Evolutionary conservation across 23 red algal genomes (phyloP).

Genomic region (Porphyridium purpureum): DNA sequence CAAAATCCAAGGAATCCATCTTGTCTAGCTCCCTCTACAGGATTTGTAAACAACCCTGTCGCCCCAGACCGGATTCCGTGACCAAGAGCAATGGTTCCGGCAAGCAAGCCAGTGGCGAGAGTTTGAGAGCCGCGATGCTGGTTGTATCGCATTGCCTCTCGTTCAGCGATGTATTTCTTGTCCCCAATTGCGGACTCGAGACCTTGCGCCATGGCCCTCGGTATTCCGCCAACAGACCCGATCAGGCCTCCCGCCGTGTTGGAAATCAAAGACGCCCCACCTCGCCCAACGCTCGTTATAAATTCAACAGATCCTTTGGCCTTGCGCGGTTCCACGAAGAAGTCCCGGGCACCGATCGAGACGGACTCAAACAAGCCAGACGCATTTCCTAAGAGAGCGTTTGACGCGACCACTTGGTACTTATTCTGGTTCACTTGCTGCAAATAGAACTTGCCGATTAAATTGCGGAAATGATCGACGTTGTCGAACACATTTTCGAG

Average conservation of each 20-base stretch:
- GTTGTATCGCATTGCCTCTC: slow-evolving; percentile 23
- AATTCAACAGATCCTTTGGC: slow-evolving; percentile 69
- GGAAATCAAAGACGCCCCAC: slow-evolving; percentile 39
- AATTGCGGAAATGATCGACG: slow-evolving; percentile 37
- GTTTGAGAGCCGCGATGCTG: slow-evolving; percentile 22
- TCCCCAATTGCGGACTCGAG: slow-evolving; percentile 63
- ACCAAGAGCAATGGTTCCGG: slow-evolving; percentile 33
- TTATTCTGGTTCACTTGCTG: slow-evolving; percentile 44
- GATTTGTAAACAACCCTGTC: slow-evolving; percentile 67
- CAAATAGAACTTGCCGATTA: slow-evolving; percentile 63
- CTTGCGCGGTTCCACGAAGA: slow-evolving; percentile 54
- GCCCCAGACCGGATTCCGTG: slow-evolving; percentile 78
- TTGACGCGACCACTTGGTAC: slow-evolving; percentile 71
- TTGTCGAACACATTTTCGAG: slow-evolving; percentile 70
- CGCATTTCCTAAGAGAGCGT: slow-evolving; percentile 67
- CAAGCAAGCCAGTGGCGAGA: slow-evolving; percentile 44
- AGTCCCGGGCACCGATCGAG: slow-evolving; percentile 50
- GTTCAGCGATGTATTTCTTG: slow-evolving; percentile 60
- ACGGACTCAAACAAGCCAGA: slow-evolving; percentile 75
- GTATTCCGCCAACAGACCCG: slow-evolving; percentile 58
- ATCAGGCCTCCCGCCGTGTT: slow-evolving; percentile 81
- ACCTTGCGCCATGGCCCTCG: slow-evolving; percentile 51
- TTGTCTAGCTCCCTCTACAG: slow-evolving; percentile 51
- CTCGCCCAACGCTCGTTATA: slow-evolving; percentile 35
- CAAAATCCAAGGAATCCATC: slow-evolving; percentile 49